Conservation (phyloP, 768 basidiomycete species). For the Hypsizygus marmoreus region DNA sequence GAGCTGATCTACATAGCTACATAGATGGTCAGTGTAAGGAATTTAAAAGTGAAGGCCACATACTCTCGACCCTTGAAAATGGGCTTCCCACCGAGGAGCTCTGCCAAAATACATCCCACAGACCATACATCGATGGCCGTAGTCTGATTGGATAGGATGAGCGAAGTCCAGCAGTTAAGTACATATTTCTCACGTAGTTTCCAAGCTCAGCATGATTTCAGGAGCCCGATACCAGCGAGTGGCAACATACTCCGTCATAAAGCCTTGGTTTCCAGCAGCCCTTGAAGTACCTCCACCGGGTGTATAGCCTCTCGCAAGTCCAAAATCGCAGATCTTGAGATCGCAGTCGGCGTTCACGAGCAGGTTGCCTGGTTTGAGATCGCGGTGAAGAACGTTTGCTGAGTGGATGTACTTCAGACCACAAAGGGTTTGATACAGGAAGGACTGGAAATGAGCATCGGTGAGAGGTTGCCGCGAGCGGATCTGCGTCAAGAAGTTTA, state of each 20-base stretch:
- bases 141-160: conserved; percentile 49
- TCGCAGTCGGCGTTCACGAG: conserved; percentile 99
- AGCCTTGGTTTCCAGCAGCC: conserved; percentile 82
- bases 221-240: conserved; percentile 98
- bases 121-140: conserved; percentile 96
- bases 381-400: conserved; percentile 95
- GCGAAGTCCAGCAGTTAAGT: background rate
- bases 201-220: conserved; percentile 98
- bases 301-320: conserved; percentile 91
- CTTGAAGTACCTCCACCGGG: conserved; percentile 77
- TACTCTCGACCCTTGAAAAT: conserved; percentile 98
- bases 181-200: conserved; percentile 69
- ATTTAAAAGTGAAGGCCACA: conserved; percentile 29
- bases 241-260: conserved; percentile 99
- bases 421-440: conserved; percentile 97
- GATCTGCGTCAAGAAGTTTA: conserved; percentile 45
- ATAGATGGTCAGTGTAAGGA: conserved; percentile 10
- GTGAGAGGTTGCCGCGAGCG: conserved; percentile 87
- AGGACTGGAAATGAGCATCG: conserved; percentile 92
- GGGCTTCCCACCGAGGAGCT: conserved; percentile 90
- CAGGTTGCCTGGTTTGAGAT: conserved; percentile 92
- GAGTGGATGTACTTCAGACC: conserved; percentile 98
- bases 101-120: conserved; percentile 93
- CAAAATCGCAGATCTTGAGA: conserved; percentile 98
- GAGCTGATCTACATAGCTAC: conserved; percentile 94